Evolutionary conservation across 257 asterid genomes (phyloP).

Genomic region (Solanum pinnatisectum): DNA sequence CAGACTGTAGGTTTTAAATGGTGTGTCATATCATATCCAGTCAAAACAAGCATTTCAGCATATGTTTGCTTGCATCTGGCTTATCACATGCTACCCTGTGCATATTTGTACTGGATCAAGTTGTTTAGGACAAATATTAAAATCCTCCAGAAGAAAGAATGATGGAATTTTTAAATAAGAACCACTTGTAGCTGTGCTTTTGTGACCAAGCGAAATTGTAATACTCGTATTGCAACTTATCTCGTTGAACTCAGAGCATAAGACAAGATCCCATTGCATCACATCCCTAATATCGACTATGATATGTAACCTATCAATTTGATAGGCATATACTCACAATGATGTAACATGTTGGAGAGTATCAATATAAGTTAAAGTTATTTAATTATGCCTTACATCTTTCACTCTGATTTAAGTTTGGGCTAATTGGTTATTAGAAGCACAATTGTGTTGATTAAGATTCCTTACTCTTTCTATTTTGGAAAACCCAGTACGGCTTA

Average conservation of each 20-base stretch:
- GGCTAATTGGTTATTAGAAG: neutral
- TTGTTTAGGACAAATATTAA: neutral
- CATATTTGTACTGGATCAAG: neutral
- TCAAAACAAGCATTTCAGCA: neutral
- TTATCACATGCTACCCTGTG: neutral
- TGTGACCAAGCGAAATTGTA: neutral
- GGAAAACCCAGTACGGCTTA: neutral
- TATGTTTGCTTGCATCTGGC: neutral
- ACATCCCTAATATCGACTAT: neutral
- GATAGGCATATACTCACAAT: neutral
- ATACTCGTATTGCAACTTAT: neutral
- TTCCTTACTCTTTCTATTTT: neutral
- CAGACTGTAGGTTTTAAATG: neutral
- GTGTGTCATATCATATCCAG: neutral
- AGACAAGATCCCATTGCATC: neutral
- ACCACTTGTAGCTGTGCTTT: neutral
- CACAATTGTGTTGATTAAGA: neutral
- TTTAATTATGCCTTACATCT: neutral
- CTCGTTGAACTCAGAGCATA: neutral
- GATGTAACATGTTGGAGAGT: neutral
- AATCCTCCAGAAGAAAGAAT: neutral
- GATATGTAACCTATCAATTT: neutral
- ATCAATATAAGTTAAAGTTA: neutral
- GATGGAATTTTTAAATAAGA: neutral
- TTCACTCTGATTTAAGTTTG: neutral